These are phyloP conservation scores for Ogataea paraovalis DNA, from an alignment of 805 yeast species.

Conservation along the genomic window DNA sequence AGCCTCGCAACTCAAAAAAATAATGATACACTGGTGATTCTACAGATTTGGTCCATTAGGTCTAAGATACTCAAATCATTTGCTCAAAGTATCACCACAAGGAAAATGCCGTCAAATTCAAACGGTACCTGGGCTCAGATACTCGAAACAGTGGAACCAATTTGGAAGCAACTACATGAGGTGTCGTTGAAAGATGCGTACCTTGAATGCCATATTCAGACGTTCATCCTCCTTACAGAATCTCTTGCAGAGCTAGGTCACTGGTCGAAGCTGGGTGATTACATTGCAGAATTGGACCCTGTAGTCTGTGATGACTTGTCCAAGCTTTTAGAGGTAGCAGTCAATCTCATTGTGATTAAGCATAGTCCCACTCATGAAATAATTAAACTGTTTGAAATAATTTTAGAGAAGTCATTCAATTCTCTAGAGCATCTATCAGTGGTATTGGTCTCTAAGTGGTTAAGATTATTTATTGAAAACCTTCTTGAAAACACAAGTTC, in stretches of 20 bases:
- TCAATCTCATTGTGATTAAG: background rate
- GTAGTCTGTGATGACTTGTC: background rate
- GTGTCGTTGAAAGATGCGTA: background rate
- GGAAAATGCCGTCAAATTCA: background rate
- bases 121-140: background rate
- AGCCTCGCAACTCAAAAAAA: background rate
- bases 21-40: background rate
- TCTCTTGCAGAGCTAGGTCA: slow-evolving; percentile 1
- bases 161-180: background rate
- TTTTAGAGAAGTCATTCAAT: background rate
- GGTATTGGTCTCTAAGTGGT: background rate
- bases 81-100: background rate
- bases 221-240: slow-evolving; percentile 1
- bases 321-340: background rate
- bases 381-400: slow-evolving; percentile 1
- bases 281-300: background rate
- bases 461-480: slow-evolving; percentile 3
- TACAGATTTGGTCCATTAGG: background rate
- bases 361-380: background rate
- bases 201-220: background rate
- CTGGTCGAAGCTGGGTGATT: background rate
- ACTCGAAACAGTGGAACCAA: background rate
- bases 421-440: background rate
- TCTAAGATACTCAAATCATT: background rate
- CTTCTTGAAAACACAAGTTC: background rate